Evolutionary conservation across 2,329 filamentous ascomycete species (phyloP), one percentile per base, ranked within the genome.

Genomic region (Cordyceps farinosa): DNA sequence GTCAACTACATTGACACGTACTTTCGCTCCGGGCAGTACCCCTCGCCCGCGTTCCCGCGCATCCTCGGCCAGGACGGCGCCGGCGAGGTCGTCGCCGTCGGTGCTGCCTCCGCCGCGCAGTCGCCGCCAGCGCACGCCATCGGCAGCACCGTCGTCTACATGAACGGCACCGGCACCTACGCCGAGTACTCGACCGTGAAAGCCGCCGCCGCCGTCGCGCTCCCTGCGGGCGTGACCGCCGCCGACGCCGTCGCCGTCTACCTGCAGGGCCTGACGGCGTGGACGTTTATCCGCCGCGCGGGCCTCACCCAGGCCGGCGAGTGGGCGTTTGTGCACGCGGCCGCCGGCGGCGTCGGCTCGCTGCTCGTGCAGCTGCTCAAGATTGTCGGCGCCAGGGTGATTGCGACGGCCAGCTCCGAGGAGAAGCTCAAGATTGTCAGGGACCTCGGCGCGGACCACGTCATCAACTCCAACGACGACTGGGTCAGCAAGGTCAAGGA

Each of bases 1-100:
- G 80, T 97, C 65, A 97, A 97, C 78, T 97, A 85, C 78, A 96
- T 97, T 71, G 93, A 97, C 76, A 96, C 80, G 45, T 96, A 97
- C 78, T 96, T 93, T 84, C 91, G 93, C 73, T 87, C 84, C 13
- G 93, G 93, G 11, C 84, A 96, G 57, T 97, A 97, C 80, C 79
- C 82, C 11, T 79, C 87, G 1, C 82, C 89, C 0, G 51, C 65
- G 1, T 86, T 90, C 69, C 93, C 92, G 5, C 84, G 90, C 69
- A 87, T 88, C 57, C 87, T 94, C 27, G 92, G 93, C 66, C 88
- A 89, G 70, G 93, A 97, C 79, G 90, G 83, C 64, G 84, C 86
- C 64, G 92, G 93, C 65, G 87, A 83, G 47, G 78, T 97, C 66
- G 86, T 87, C 47, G 80, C 87, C 34, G 71, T 85, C 2, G 86